phyloP scores from a whole-genome alignment of 2,329 filamentous ascomycete species.

The Xylaria sp. region DNA sequence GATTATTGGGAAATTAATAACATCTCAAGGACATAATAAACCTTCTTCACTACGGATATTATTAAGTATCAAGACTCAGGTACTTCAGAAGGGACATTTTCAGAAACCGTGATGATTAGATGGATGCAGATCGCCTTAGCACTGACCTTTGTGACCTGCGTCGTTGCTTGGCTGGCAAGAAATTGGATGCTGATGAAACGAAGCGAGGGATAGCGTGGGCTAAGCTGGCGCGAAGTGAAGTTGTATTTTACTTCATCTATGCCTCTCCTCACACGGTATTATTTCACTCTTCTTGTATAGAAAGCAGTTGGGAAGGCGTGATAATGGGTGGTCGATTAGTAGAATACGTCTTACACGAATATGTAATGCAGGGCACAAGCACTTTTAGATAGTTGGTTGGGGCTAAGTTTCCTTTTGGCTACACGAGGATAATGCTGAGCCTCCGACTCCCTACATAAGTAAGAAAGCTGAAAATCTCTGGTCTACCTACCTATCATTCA shows the following conservation, averaged over 20 bases:
- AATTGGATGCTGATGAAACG: slow-evolving; percentile 2
- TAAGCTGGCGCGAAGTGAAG: not conserved
- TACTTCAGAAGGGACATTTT: slow-evolving; percentile 11
- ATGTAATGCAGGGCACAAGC: too few relatives aligned
- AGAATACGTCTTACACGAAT: too few relatives aligned
- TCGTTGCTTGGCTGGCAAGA: slow-evolving; percentile 6
- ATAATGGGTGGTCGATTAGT: too few relatives aligned
- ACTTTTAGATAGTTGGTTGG: too few relatives aligned
- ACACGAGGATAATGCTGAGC: too few relatives aligned
- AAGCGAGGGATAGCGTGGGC: not conserved
- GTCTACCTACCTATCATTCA: too few relatives aligned
- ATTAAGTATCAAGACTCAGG: slow-evolving; percentile 23
- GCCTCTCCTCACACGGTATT: slow-evolving; percentile 2
- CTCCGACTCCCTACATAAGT: too few relatives aligned
- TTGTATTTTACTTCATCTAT: not conserved
- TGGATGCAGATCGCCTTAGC: slow-evolving; percentile 23
- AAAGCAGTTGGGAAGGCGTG: too few relatives aligned
- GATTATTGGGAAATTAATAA: slow-evolving; percentile 1
- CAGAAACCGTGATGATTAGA: slow-evolving; percentile 13
- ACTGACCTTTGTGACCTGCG: slow-evolving; percentile 14
- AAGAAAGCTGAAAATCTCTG: too few relatives aligned
- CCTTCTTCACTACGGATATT: slow-evolving; percentile 24
- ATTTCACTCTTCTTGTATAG: too few relatives aligned
- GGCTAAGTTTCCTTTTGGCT: too few relatives aligned
- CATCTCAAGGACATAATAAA: slow-evolving; percentile 2